Base-by-base conservation (phyloP, 2,329 filamentous ascomycete genomes). In the Clarireedia hainanense region DNA sequence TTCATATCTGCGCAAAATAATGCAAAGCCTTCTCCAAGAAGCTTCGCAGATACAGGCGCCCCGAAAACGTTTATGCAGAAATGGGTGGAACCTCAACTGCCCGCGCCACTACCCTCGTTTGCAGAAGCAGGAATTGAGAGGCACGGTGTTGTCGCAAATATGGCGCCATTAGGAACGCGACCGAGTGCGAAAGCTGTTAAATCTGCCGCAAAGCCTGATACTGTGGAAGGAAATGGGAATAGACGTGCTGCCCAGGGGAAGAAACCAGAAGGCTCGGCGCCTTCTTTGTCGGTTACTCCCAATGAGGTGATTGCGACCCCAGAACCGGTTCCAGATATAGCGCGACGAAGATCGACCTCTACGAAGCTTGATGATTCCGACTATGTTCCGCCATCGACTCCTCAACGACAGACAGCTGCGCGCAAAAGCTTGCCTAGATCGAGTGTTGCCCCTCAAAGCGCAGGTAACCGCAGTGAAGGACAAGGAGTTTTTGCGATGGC, bases 91-190 rank as follows among this genome's bases (percentile, higher is more conserved):
- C 83, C 83, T 49, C 70, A 76, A 39, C 65, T 80, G 47, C 75
- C 78, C 57, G 67, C 70, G 48, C 75, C 77, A 47, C 74, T 74
- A 47, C 77, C 91, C 10, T 92, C 87, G 68, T 95, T 86, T 68
- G 83, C 89, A 74, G 89, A 95, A 68, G 63, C 65, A 40, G 88
- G 87, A 46, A 79, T 94, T 63, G 76, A 86, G 65, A 79, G 86
- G 49, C 82, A 84, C 69, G 88, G 88, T 61, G 88, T 95, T 17
- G 76, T 95, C 57, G 85, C 89, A 71, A 85, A 85, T 65, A 95
- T 95, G 91, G 85, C 84, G 52, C 85, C 91, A 26, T 74, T 96
- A 55, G 91, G 91, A 42, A 79, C 84, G 54, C 76, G 84, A 63
- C 91, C 91, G 12, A 78, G 77, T 23, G 72, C 78, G 48, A 79